Conservation (phyloP, 2,329 filamentous ascomycete genomes). For the Cladosporium velox region DNA sequence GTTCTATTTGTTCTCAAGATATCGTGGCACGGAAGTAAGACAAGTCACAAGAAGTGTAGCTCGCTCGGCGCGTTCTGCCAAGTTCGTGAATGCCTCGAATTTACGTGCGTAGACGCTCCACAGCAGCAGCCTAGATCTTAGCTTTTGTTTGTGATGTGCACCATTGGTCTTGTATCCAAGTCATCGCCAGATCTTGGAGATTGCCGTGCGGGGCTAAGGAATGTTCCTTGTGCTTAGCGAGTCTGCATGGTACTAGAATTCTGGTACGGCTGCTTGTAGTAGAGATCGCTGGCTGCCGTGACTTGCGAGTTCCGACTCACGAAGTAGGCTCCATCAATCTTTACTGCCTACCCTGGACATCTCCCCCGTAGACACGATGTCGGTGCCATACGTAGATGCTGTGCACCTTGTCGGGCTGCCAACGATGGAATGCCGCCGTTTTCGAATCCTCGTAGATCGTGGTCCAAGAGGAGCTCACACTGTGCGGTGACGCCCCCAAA, state of each 20-base stretch:
- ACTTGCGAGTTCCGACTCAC: background rate
- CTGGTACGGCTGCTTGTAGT: background rate
- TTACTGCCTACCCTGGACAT: background rate
- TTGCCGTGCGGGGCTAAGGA: background rate
- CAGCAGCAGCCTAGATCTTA: background rate
- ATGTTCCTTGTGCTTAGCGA: background rate
- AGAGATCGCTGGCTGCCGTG: background rate
- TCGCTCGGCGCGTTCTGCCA: background rate
- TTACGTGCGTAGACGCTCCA: background rate
- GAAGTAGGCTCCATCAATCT: background rate
- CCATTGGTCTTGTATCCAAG: background rate
- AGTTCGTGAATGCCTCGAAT: background rate
- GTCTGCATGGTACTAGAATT: background rate
- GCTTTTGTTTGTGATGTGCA: background rate
- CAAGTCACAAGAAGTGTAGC: background rate
- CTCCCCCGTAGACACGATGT: background rate
- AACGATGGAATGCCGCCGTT: background rate
- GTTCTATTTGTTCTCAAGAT: background rate
- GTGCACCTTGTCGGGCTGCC: background rate
- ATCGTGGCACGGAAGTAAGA: background rate
- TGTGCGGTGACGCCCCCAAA: background rate
- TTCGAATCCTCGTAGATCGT: background rate
- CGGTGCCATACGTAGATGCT: background rate
- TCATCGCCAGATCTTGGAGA: background rate
- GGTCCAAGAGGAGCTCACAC: background rate